Conservation (phyloP, 1,284 basidiomycete species). For the Phlebopus sp. region DNA sequence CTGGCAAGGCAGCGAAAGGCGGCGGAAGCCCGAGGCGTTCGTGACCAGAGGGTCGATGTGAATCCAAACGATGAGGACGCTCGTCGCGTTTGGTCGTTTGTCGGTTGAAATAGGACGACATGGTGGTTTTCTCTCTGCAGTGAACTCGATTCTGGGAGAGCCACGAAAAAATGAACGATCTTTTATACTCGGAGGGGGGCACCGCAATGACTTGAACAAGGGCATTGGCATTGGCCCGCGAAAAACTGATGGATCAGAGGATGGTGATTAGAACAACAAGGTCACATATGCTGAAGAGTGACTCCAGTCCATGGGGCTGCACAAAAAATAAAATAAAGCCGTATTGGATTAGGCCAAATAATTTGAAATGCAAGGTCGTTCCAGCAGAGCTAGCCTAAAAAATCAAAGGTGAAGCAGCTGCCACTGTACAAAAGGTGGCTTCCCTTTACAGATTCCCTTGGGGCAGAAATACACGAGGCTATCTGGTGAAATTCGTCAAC, state of each 20-base stretch:
- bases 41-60: neutral
- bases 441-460: neutral
- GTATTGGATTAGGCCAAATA: neutral
- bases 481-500: neutral
- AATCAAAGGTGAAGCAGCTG: too few species aligned
- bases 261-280: neutral
- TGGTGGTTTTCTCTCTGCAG: neutral
- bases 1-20: neutral
- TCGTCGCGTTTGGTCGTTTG: neutral
- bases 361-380: neutral
- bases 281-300: neutral
- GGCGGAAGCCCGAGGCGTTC: neutral
- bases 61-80: neutral
- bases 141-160: neutral
- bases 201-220: neutral
- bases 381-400: neutral
- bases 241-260: neutral
- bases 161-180: neutral
- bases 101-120: constrained; percentile 11
- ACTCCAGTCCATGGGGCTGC: neutral
- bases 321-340: neutral
- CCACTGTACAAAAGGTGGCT: neutral
- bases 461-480: neutral
- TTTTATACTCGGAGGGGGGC: constrained; percentile 9
- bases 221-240: neutral